A percentile compares a stretch with the other conserved stretches of the same genome.
phyloP scores from a whole-genome alignment of 371 early-diverging fungal genomes.

The Batkoa obscura region DNA sequence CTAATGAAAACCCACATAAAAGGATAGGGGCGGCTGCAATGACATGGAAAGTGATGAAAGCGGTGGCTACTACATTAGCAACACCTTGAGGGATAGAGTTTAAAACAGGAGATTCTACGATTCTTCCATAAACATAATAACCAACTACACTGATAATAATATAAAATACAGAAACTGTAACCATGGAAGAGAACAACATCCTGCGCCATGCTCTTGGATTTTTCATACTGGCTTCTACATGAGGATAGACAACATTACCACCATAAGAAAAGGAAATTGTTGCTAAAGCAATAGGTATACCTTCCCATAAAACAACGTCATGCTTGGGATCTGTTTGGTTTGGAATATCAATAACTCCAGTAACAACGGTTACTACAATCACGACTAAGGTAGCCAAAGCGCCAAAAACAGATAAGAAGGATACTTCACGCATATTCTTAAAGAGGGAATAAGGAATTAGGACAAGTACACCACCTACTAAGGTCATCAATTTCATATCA shows the following conservation, averaged over 20 bases:
- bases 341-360: constrained; percentile 12
- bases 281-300: constrained; percentile 12
- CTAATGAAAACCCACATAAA: constrained; percentile 52
- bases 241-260: constrained; percentile 55
- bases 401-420: constrained; percentile 23
- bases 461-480: neutral
- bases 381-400: constrained; percentile 27
- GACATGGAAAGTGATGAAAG: constrained; percentile 59
- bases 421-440: neutral
- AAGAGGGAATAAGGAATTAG: neutral
- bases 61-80: constrained; percentile 37
- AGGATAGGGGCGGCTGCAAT: constrained; percentile 62
- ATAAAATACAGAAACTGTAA: constrained; percentile 55
- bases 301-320: neutral
- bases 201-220: constrained; percentile 48
- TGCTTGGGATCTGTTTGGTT: constrained; percentile 10
- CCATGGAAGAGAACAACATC: constrained; percentile 44
- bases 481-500: neutral
- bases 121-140: constrained; percentile 59
- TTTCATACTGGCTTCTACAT: constrained; percentile 19
- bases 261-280: constrained; percentile 61
- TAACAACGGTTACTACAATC: constrained; percentile 17
- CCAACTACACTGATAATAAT: constrained; percentile 51
- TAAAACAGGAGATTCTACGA: constrained; percentile 43
- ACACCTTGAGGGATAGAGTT: constrained; percentile 41